These are phyloP conservation scores for Penicillium simplicissimum DNA, from an alignment of 495 filamentous ascomycete genomes.

Conservation along the genomic window DNA sequence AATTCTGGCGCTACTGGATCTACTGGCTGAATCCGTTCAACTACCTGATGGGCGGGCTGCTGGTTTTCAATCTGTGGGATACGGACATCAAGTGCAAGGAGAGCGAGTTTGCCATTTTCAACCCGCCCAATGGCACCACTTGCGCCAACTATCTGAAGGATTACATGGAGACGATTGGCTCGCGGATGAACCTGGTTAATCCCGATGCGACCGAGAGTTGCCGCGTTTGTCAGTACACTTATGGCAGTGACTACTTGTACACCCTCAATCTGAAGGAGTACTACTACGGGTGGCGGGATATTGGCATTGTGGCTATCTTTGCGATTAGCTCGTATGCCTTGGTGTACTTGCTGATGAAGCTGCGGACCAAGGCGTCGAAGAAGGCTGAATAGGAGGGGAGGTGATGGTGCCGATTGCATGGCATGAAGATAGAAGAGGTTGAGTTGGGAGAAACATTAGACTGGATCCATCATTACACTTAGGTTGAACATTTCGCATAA, in stretches of 20 bases:
- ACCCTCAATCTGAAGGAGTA: constrained; percentile 42
- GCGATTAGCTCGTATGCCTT: constrained; percentile 46
- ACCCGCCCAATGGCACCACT: constrained; percentile 49
- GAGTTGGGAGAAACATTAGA: not conserved
- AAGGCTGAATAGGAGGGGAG: constrained; percentile 30
- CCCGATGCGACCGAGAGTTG: constrained; percentile 55
- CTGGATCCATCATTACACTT: not conserved
- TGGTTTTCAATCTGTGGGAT: constrained; percentile 59
- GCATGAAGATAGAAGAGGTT: not conserved
- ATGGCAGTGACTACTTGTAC: constrained; percentile 41
- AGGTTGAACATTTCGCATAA: not conserved
- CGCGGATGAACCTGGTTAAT: constrained; percentile 54
- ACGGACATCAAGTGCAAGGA: constrained; percentile 55
- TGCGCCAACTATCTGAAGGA: constrained; percentile 59
- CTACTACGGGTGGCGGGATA: constrained; percentile 47
- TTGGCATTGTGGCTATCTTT: constrained; percentile 48
- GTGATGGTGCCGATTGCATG: not conserved
- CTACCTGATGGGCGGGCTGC: constrained; percentile 62
- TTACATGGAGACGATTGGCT: constrained; percentile 50
- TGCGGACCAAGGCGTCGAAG: constrained; percentile 43
- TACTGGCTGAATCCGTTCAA: constrained; percentile 72
- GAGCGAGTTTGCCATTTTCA: constrained; percentile 58
- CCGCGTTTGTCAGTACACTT: constrained; percentile 55
- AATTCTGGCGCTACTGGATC: constrained; percentile 73
- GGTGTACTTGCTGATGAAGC: constrained; percentile 52